Percentiles rank a stretch among this genome's conserved stretches.
Conservation (phyloP, 441 rosid genomes). For the Arabidopsis lyrata region DNA sequence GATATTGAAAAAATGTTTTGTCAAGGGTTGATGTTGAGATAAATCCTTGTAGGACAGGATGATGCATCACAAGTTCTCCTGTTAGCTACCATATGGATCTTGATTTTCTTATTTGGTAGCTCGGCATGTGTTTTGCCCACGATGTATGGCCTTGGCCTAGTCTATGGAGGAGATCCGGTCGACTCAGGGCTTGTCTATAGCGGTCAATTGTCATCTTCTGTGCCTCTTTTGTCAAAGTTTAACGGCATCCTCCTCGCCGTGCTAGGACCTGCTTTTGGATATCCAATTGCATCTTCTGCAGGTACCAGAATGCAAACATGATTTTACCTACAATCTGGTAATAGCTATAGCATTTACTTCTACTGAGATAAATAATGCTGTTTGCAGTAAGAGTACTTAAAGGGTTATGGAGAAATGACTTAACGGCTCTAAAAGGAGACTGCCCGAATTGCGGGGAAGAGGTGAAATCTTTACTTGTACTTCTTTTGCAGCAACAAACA, state of each 20-base stretch:
- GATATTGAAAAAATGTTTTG: slow-evolving; percentile 27
- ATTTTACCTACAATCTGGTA: slow-evolving; percentile 1
- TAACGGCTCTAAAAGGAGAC: slow-evolving; percentile 85
- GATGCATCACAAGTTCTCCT: slow-evolving; percentile 85
- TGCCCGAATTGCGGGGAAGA: slow-evolving; percentile 98
- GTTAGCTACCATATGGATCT: slow-evolving; percentile 84
- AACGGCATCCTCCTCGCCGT: slow-evolving; percentile 72
- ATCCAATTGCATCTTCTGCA: slow-evolving; percentile 80
- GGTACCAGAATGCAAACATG: slow-evolving; percentile 49
- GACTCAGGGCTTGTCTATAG: slow-evolving; percentile 51
- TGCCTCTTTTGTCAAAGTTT: slow-evolving; percentile 56
- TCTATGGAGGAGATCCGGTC: slow-evolving; percentile 66
- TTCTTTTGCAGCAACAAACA: slow-evolving; percentile 3
- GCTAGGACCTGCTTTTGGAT: slow-evolving; percentile 74
- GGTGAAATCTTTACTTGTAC: slow-evolving; percentile 51
- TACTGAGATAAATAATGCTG: slow-evolving; percentile 23
- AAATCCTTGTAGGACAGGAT: slow-evolving; percentile 96
- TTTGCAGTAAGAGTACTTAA: slow-evolving; percentile 76
- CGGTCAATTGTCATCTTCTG: slow-evolving; percentile 52
- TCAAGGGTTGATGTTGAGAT: slow-evolving; percentile 58
- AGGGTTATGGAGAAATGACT: slow-evolving; percentile 89
- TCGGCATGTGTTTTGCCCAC: slow-evolving; percentile 64
- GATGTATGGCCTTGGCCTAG: slow-evolving; percentile 61
- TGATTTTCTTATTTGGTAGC: slow-evolving; percentile 76
- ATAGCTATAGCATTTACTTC: neutral